Evolutionary conservation across 192 early-diverging fungal genomes (phyloP).

Genomic region (Rhizoclosmatium globosum): DNA sequence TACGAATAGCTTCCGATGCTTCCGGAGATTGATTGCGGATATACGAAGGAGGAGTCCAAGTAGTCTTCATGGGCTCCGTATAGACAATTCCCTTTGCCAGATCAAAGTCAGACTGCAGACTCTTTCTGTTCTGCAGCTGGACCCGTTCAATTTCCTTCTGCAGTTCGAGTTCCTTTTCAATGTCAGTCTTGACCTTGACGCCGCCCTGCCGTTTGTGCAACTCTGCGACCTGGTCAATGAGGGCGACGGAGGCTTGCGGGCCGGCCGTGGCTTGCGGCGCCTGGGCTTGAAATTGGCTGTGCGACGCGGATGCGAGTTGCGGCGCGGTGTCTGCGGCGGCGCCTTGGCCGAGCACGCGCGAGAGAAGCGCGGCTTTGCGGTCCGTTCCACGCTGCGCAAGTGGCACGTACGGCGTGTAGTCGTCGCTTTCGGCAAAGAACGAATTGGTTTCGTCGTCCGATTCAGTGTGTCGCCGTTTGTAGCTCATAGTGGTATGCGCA

Average conservation of each 20-base stretch:
- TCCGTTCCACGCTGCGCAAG: background rate
- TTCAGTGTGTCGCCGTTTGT: too few species aligned
- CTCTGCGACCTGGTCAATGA: conserved; percentile 2
- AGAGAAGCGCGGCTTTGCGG: conserved; percentile 39
- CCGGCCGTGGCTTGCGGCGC: background rate
- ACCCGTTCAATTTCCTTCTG: conserved; percentile 85
- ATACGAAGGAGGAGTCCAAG: conserved; percentile 82
- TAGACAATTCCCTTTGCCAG: conserved; percentile 88
- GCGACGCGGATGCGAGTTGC: background rate
- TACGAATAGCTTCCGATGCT: conserved; percentile 65
- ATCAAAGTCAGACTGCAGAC: conserved; percentile 85
- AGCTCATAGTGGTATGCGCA: too few species aligned
- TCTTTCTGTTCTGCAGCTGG: conserved; percentile 73
- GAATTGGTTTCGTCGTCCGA: too few species aligned
- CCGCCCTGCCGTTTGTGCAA: background rate
- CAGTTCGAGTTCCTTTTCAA: conserved; percentile 83
- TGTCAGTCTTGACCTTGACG: conserved; percentile 72
- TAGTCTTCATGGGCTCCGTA: conserved; percentile 83
- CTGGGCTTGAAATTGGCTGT: background rate
- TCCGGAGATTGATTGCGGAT: conserved; percentile 66
- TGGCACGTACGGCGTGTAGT: conserved; percentile 9
- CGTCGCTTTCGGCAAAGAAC: conserved; percentile 6
- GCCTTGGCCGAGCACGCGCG: conserved; percentile 33
- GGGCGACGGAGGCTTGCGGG: background rate
- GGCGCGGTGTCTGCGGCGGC: conserved; percentile 50